Base-by-base conservation (phyloP, 2,329 filamentous ascomycete genomes). In the Stagonosporopsis chrysanthemi region DNA sequence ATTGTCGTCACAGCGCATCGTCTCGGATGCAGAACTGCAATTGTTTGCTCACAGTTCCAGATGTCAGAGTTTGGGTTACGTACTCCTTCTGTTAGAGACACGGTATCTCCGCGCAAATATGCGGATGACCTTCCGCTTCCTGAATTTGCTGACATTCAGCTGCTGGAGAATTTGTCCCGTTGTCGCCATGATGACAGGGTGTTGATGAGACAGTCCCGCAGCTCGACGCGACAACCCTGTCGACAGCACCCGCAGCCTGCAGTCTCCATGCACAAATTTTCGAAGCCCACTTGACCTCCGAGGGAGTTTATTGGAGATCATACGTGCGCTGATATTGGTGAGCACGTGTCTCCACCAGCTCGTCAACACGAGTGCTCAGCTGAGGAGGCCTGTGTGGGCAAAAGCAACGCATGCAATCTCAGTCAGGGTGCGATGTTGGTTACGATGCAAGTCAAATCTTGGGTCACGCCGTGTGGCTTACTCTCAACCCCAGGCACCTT, bases 81-180 rank as follows among this genome's bases (percentile, higher is more conserved):
- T 57, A 57, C 40, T 24, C 33, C 40, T 50, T 56, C 23, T 5
- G 54, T 48, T 39, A 36, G 53, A 42, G 36, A 62, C 41, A 58
- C 42, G 58, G 55, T 58, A 62, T 60, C 47, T 60, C 36, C 52
- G 56, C 52, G 58, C 56, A 52, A 59, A 14, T 17, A 47, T 47
- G 54, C 66, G 63, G 64, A 45, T 54, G 60, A 68, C 70, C 64
- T 72, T 72, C 68, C 71, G 56, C 43, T 65, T 67, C 49, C 52
- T 62, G 61, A 40, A 23, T 23, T 35, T 51, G 61, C 63, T 66
- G 61, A 68, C 61, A 62, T 60, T 61, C 51, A 64, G 60, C 50
- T 53, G 53, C 45, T 65, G 59, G 59, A 65, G 44, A 56, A 45
- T 47, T 62, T 43, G 48, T 57, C 40, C 53, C 55, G 51, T 50